Evolutionary conservation across 306 rosid species (phyloP).

Genomic region (Trifolium subterraneum): DNA sequence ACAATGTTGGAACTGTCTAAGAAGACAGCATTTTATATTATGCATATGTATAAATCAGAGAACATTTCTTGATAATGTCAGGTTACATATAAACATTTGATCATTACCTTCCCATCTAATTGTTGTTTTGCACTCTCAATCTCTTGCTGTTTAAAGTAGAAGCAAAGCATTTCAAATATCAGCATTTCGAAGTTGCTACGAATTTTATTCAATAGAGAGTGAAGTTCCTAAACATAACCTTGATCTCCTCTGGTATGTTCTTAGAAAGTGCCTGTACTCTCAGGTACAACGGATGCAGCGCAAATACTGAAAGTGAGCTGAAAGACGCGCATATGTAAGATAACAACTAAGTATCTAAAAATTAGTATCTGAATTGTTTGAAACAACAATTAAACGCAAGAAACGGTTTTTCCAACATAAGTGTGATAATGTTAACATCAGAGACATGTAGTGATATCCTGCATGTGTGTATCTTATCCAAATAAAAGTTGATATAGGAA

Average conservation of each 20-base stretch:
- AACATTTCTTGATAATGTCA: constrained; percentile 24
- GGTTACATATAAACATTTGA: constrained; percentile 33
- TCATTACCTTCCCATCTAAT: constrained; percentile 80
- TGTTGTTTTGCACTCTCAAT: constrained; percentile 75
- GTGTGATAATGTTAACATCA: constrained; percentile 23
- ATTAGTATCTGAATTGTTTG: constrained; percentile 15
- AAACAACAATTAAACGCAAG: constrained; percentile 21
- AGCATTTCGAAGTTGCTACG: constrained; percentile 26
- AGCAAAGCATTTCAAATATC: constrained; percentile 36
- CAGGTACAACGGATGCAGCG: constrained; percentile 92
- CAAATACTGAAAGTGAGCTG: constrained; percentile 97
- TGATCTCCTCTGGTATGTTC: constrained; percentile 74
- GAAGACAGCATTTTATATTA: constrained; percentile 26
- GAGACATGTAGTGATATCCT: constrained; percentile 18
- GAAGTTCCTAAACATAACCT: constrained; percentile 52
- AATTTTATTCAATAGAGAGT: constrained; percentile 21
- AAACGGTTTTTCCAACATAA: background rate
- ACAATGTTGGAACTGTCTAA: background rate
- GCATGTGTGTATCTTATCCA: constrained; percentile 29
- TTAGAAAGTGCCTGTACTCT: constrained; percentile 89
- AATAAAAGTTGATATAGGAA: constrained; percentile 13
- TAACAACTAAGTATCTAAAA: constrained; percentile 22
- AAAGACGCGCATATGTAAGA: constrained; percentile 41
- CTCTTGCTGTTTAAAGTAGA: constrained; percentile 63
- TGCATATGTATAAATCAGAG: constrained; percentile 4